Base-by-base conservation (phyloP, 352 stramenopile species). In the Globisporangium irregulare region DNA sequence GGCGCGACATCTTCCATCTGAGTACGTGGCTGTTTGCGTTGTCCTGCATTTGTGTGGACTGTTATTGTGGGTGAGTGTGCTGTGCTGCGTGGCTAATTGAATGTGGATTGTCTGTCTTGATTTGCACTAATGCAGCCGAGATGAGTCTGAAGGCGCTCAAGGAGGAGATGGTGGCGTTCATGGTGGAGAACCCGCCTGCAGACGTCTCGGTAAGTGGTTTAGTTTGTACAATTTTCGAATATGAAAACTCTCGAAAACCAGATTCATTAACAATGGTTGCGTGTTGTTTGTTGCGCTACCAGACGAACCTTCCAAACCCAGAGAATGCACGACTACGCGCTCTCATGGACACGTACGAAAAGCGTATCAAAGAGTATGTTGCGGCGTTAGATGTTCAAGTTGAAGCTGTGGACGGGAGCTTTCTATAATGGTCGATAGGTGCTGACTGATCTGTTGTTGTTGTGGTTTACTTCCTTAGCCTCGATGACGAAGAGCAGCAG, bases 141-240 rank as follows among this genome's bases (percentile, higher is more conserved):
- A 87, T 76, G 56, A 88, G 78, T 69, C 34, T 91, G 25, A 78
- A 89, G 50, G 80, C 84, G 10, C 78, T 92, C 58, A 89, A 91
- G 63, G 72, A 77, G 15, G 80, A 87, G 57, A 70, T 92, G 51
- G 82, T 84, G 43, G 73, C 75, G 15, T 92, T 91, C 57, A 80
- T 92, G 74, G 69, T 68, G 3, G 71, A 77, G 24, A 73, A 83
- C 12, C 76, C 78, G 53, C 82, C 84, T 15, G 74, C 75, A 22
- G 82, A 84, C 50, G 69, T 76, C 2, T 67, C 77, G 74, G 84
- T 89, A 73, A 59, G 48, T 29, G 34, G 15, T 12, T 62, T 20
- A 27, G 29, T 29, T 46, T 15, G 20, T 20, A 51, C 43, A 51
- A 48, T 48, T 51, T 20, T 51, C 43, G 18, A 51, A 24, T 7